A percentile compares a stretch with the other conserved stretches of the same genome.
Conservation (phyloP, 192 early-diverging fungal species). For the Rhizophagus sp. region DNA sequence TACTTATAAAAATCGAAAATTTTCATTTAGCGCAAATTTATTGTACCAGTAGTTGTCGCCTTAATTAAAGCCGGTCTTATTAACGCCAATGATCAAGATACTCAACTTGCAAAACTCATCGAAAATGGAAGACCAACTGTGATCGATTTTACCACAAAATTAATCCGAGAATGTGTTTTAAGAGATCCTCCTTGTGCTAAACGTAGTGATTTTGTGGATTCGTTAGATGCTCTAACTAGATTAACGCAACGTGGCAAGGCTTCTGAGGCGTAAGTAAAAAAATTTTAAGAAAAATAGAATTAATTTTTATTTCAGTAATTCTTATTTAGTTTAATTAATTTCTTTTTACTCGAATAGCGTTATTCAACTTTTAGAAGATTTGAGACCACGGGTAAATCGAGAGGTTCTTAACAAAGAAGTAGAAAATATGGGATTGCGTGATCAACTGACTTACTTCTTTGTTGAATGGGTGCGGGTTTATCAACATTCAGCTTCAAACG, state of each 20-base stretch:
- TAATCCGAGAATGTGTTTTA: conserved; percentile 72
- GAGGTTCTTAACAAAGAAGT: conserved; percentile 45
- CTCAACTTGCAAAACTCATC: conserved; percentile 82
- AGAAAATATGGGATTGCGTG: conserved; percentile 58
- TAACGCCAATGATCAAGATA: conserved; percentile 79
- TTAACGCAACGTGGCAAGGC: conserved; percentile 65
- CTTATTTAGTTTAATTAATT: neutral
- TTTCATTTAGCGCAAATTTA: conserved; percentile 69
- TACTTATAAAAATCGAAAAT: neutral
- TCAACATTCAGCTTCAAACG: conserved; percentile 69
- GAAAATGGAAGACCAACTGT: conserved; percentile 71
- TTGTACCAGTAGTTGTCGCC: conserved; percentile 79
- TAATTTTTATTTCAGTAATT: conserved; percentile 1
- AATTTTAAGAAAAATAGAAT: conserved; percentile 12
- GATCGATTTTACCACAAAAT: conserved; percentile 74
- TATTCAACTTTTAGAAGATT: conserved; percentile 54
- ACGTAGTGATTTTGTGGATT: conserved; percentile 65
- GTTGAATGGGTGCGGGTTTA: conserved; percentile 81
- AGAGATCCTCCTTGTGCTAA: conserved; percentile 55
- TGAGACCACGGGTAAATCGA: conserved; percentile 45
- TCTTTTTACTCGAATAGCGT: conserved; percentile 39
- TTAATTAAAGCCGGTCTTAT: conserved; percentile 83
- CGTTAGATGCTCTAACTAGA: conserved; percentile 72
- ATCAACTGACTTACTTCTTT: conserved; percentile 68
- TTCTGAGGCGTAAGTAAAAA: conserved; percentile 36